Evolutionary conservation across 139 green algal species (phyloP), one percentile per base, ranked within the genome.

Genomic region (Klebsormidium nitens): DNA sequence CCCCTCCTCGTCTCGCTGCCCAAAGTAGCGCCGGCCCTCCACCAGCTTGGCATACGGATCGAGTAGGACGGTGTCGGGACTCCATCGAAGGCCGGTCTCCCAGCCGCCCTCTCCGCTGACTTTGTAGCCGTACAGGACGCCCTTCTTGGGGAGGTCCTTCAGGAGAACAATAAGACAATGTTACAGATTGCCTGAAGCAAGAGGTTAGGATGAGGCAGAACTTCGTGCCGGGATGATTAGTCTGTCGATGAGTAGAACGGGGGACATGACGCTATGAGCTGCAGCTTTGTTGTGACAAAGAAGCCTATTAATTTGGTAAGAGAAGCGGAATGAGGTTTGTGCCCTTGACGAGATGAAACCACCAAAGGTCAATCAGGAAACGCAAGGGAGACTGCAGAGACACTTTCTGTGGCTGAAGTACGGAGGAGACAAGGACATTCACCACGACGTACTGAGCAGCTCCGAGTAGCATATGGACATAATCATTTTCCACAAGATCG

Each of bases 1-100:
- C 29, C 65, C 66, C 14, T 40, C 29, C 29, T 65, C 29, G 19
- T 11, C 49, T 2, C 2, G 3, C 26, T 76, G 78, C 1, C 90
- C 90, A 76, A 89, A 98, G 11, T 70, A 47, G 8, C 80, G 79
- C 3, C 93, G 73, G 17, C 81, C 82, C 14, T 95, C 68, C 19
- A 95, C 75, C 23, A 84, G 73, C 26, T 63, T 81, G 2, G 90
- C 89, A 69, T 97, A 97, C 0, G 93, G 93, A 75, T 98, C 93
- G 17, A 98, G 39, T 23, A 98, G 56, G 1, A 97, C 77, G 6
- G 56, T n/a, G 17, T 74, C 56, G 1, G 42, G 59, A 66, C 78
- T 70, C 37, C 64, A 79, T 23, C 57, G 29, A 56, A 76, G 59
- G 17, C 79, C 79, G 1, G 59, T 72, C 42, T 86, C 71, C 64